Evolutionary conservation across 1,139 yeast species (phyloP).

Genomic region (Meyerozyma athensensis): DNA sequence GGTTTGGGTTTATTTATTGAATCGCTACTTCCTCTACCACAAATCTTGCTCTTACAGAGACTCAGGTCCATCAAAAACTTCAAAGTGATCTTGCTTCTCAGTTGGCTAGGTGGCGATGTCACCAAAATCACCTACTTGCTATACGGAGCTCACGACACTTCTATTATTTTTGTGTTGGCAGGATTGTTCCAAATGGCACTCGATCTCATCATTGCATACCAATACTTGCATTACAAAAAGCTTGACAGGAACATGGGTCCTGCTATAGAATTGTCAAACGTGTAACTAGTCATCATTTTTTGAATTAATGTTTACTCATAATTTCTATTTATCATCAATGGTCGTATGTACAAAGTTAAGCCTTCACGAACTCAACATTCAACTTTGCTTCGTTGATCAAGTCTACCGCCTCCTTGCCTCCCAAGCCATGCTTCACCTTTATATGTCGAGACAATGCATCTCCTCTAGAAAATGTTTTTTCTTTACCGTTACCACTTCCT

Average conservation of each 20-base stretch:
- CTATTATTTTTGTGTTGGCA: slow-evolving; percentile 66
- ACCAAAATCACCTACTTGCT: slow-evolving; percentile 69
- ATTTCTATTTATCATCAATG: background rate
- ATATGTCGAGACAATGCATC: slow-evolving; percentile 48
- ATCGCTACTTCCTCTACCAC: slow-evolving; percentile 83
- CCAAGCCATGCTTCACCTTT: slow-evolving; percentile 45
- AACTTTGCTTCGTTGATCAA: slow-evolving; percentile 72
- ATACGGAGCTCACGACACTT: slow-evolving; percentile 67
- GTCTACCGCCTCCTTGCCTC: slow-evolving; percentile 46
- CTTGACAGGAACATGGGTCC: slow-evolving; percentile 9
- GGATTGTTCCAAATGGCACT: slow-evolving; percentile 77
- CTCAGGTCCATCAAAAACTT: slow-evolving; percentile 73
- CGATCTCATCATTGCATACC: slow-evolving; percentile 72
- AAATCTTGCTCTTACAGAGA: slow-evolving; percentile 67
- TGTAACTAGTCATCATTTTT: background rate
- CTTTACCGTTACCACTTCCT: slow-evolving; percentile 57
- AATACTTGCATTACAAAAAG: slow-evolving; percentile 54
- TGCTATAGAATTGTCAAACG: slow-evolving; percentile 1
- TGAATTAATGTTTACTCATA: background rate
- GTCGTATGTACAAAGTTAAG: slow-evolving; percentile 4
- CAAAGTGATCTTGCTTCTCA: slow-evolving; percentile 64
- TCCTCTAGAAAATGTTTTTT: slow-evolving; percentile 45
- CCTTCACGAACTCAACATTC: slow-evolving; percentile 57
- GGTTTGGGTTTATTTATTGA: slow-evolving; percentile 71
- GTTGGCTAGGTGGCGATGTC: slow-evolving; percentile 89